Evolutionary conservation across 768 basidiomycete species (phyloP).

Genomic region (Rossbeevera mucosa): DNA sequence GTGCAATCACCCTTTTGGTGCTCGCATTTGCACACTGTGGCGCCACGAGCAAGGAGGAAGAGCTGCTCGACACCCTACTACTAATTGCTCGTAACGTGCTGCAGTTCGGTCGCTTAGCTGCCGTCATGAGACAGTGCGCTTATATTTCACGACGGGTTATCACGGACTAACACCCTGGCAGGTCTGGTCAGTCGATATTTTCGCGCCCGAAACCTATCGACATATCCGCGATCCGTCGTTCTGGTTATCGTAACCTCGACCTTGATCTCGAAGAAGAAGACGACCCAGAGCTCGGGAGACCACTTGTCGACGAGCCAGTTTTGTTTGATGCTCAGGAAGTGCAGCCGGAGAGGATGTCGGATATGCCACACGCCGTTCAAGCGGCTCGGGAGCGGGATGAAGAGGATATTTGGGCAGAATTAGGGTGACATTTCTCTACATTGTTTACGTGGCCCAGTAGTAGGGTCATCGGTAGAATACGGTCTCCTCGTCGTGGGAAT

Average conservation of each 20-base stretch:
- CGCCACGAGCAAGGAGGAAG: conserved; percentile 83
- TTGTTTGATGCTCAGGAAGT: conserved; percentile 56
- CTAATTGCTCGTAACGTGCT: conserved; percentile 90
- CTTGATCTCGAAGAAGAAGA: conserved; percentile 68
- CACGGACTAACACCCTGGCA: conserved; percentile 26
- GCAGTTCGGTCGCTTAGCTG: conserved; percentile 86
- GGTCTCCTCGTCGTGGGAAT: no score
- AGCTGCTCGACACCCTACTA: conserved; percentile 86
- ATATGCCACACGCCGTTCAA: conserved; percentile 59
- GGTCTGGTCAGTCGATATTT: conserved; percentile 88
- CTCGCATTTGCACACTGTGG: conserved; percentile 87
- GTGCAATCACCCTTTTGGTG: conserved; percentile 82
- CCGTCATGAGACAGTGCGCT: conserved; percentile 42
- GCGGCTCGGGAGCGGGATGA: conserved; percentile 53
- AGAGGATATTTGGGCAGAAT: conserved; percentile 70
- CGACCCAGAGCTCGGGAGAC: conserved; percentile 48
- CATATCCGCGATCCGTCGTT: conserved; percentile 63
- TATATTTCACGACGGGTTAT: conserved; percentile 3
- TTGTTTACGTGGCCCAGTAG: no score
- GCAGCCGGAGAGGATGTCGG: conserved; percentile 33
- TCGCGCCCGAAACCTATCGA: conserved; percentile 84
- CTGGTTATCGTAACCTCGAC: conserved; percentile 59
- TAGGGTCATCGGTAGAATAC: no score
- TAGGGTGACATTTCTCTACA: conserved; percentile 37
- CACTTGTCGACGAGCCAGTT: conserved; percentile 55